Percentiles rank a stretch among this genome's conserved stretches.
These are phyloP conservation scores for Stephania yunnanensis DNA, from an alignment of 164 flowering plant species.

Conservation along the genomic window DNA sequence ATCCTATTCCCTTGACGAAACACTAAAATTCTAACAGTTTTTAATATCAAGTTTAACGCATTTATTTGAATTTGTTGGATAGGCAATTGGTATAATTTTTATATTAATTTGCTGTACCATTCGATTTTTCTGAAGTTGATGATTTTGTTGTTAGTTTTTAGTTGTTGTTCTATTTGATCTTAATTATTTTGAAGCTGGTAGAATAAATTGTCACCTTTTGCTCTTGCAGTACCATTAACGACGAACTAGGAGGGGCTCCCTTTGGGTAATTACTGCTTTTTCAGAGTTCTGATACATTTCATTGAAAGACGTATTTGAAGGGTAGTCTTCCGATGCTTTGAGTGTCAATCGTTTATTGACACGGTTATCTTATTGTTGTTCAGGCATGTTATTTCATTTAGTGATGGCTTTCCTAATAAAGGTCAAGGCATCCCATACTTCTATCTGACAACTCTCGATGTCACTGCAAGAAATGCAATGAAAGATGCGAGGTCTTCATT, in stretches of 20 bases:
- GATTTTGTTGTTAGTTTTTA: not conserved
- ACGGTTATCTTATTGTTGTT: constrained; percentile 15
- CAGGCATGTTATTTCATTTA: constrained; percentile 95
- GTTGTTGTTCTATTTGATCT: not conserved
- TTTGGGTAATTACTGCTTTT: constrained; percentile 59
- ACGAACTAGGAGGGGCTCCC: constrained; percentile 78
- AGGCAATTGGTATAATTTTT: too few species aligned
- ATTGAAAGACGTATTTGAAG: not conserved
- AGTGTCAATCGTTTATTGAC: not conserved
- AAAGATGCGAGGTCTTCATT: constrained; percentile 71
- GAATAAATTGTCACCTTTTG: not conserved
- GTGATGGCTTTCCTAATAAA: constrained; percentile 77
- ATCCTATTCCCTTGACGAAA: too few species aligned
- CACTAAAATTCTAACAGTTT: too few species aligned
- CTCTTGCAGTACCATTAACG: constrained; percentile 76
- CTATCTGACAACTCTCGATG: constrained; percentile 87
- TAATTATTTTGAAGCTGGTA: not conserved
- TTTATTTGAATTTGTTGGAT: not conserved
- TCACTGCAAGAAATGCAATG: constrained; percentile 80
- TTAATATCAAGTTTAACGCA: too few species aligned
- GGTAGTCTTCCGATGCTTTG: not conserved
- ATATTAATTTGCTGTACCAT: not conserved
- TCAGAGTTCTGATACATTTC: not conserved
- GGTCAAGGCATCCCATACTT: constrained; percentile 89
- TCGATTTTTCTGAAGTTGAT: not conserved